Conservation (phyloP, 768 basidiomycete genomes). For the Multifurca ochricompacta region DNA sequence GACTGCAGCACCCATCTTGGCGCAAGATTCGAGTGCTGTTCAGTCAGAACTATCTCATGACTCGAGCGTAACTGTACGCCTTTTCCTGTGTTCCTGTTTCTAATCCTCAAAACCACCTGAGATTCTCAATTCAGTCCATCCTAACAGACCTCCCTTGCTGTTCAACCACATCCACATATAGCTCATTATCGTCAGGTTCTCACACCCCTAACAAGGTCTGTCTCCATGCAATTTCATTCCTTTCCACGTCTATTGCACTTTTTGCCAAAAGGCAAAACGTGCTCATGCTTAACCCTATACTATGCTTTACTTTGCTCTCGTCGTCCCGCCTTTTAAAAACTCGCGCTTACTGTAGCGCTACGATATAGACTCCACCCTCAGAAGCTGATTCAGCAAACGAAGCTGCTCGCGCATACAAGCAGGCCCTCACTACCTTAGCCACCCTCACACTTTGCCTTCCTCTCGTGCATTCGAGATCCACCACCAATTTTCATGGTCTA, state of each 20-base stretch:
- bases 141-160: conserved; percentile 1
- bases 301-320: conserved; percentile 3
- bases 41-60: conserved; percentile 7
- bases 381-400: conserved; percentile 16
- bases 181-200: conserved; percentile 1
- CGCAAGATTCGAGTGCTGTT: conserved; percentile 13
- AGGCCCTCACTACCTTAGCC: conserved; percentile 61
- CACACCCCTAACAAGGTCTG: conserved; percentile 2
- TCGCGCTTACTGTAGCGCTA: neutral
- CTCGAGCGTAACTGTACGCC: conserved; percentile 2
- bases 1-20: conserved; percentile 22
- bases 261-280: neutral
- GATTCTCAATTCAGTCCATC: neutral
- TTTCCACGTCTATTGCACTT: neutral
- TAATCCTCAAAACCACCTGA: too few species aligned
- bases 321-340: neutral
- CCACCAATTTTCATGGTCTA: conserved; percentile 32
- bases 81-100: neutral
- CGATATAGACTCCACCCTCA: neutral
- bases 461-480: conserved; percentile 49
- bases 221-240: neutral
- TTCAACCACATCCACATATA: neutral
- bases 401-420: conserved; percentile 67
- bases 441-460: conserved; percentile 53
- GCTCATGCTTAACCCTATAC: conserved; percentile 13